Conservation (phyloP, 2,329 filamentous ascomycete genomes). For the Monilinia aucupariae region DNA sequence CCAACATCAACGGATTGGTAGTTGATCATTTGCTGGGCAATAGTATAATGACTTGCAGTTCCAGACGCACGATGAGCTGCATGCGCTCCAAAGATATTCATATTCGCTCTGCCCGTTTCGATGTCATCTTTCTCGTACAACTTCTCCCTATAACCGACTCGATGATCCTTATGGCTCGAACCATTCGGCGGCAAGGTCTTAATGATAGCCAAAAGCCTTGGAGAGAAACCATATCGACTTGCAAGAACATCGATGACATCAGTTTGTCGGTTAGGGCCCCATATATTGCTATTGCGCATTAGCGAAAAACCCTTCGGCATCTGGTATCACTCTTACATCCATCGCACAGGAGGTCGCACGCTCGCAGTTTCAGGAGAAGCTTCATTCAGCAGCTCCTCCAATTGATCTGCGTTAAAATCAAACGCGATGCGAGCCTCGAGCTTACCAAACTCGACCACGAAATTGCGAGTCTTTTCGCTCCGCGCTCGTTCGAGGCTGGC, state of each 20-base stretch:
- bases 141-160: slow-evolving; percentile 17
- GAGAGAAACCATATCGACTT: slow-evolving; percentile 61
- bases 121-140: slow-evolving; percentile 26
- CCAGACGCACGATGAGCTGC: neutral
- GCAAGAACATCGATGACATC: slow-evolving; percentile 51
- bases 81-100: slow-evolving; percentile 13
- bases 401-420: slow-evolving; percentile 43
- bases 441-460: slow-evolving; percentile 60
- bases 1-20: slow-evolving; percentile 70
- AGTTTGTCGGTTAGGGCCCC: slow-evolving; percentile 58
- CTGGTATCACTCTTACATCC: slow-evolving; percentile 52
- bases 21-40: slow-evolving; percentile 68
- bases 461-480: slow-evolving; percentile 46
- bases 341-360: slow-evolving; percentile 48
- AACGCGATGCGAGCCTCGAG: slow-evolving; percentile 51
- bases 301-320: slow-evolving; percentile 12
- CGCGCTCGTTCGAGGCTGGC: slow-evolving; percentile 40
- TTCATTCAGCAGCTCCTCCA: slow-evolving; percentile 38
- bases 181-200: slow-evolving; percentile 45
- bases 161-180: slow-evolving; percentile 17
- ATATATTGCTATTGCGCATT: slow-evolving; percentile 53
- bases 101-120: slow-evolving; percentile 23
- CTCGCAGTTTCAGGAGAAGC: slow-evolving; percentile 35
- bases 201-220: slow-evolving; percentile 59
- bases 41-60: slow-evolving; percentile 38